Base-by-base conservation (phyloP, 148 eudicot species). In the Rhododendron griersonianum region DNA sequence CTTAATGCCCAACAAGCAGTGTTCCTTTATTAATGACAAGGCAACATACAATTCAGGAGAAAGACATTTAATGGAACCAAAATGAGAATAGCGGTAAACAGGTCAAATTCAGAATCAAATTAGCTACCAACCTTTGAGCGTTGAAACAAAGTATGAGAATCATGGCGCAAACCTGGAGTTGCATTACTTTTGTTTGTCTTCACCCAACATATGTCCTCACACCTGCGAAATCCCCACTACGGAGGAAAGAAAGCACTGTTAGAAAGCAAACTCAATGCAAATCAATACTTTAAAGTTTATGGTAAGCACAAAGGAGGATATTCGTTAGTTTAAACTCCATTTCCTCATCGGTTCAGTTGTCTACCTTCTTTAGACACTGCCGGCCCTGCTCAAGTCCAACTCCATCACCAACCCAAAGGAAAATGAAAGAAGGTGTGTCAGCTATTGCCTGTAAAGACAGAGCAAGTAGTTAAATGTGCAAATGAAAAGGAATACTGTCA, bases 321-420 rank as follows among this genome's bases (percentile, higher is more conserved):
- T 75, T 79, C 51, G 37, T 28, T 53, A 11, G 4, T 18, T 33
- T 37, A 61, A 48, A 95, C n/a, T 11, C 82, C 23, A 14, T 55
- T 75, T 75, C 82, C 15, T 11, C 8, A 77, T 76, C 8, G 28
- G 79, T 51, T 84, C n/a, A 35, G 16, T 28, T n/a, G 59, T 23
- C n/a, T 88, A 96, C 99, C 98, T 95, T 96, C 91, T 95, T 96
- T 41, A 96, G 90, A 88, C 99, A 96, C 86, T 93, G 98, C 15
- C 99, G 95, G 75, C 99, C 99, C 90, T 95, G 99, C 89, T 96
- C 98, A 81, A 96, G 98, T 84, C 99, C 99, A 86, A 93, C 93
- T 44, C 98, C 99, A 92, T 96, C 99, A 87, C 99, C 99, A 88
- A 96, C 99, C 98, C 99, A 95, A 84, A 96, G 99, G 87, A 96